These are phyloP conservation scores for Ocimum tenuiflorum DNA, from an alignment of 257 asterid species.

Conservation along the genomic window DNA sequence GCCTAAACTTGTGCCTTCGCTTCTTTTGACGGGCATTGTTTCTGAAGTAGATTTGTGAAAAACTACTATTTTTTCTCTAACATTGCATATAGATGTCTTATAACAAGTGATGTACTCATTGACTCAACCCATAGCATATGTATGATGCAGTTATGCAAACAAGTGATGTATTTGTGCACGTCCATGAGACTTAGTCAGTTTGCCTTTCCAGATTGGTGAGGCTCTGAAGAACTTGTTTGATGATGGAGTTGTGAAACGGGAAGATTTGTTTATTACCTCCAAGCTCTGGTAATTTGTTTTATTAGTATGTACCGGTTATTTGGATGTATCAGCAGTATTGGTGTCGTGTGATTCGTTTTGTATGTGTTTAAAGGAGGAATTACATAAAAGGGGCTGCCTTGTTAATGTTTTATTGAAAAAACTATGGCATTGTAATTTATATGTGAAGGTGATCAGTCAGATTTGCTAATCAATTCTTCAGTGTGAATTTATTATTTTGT, in stretches of 20 bases:
- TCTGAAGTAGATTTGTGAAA: too few relatives aligned
- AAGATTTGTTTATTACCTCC: conserved; percentile 75
- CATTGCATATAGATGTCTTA: too few relatives aligned
- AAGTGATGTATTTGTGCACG: background rate
- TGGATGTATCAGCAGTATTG: too few relatives aligned
- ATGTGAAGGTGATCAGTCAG: background rate
- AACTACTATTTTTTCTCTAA: too few relatives aligned
- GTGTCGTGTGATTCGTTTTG: too few relatives aligned
- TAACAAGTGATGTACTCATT: too few relatives aligned
- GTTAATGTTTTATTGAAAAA: background rate
- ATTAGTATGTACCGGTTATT: background rate
- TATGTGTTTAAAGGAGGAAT: background rate
- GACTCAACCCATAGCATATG: too few relatives aligned
- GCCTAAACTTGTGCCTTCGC: too few relatives aligned
- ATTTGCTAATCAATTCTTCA: background rate
- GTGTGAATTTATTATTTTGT: background rate
- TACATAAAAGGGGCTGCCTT: background rate
- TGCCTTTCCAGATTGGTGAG: conserved; percentile 52
- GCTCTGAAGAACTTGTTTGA: conserved; percentile 63
- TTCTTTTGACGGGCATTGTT: too few relatives aligned
- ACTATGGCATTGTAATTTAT: background rate
- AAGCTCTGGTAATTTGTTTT: conserved; percentile 62
- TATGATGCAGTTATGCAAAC: background rate
- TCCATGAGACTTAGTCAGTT: background rate
- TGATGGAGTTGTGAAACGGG: conserved; percentile 71